Percentiles rank a stretch among this genome's conserved stretches.
These are phyloP conservation scores for Prunus mongolica DNA, from an alignment of 306 rosid species.

Conservation along the genomic window DNA sequence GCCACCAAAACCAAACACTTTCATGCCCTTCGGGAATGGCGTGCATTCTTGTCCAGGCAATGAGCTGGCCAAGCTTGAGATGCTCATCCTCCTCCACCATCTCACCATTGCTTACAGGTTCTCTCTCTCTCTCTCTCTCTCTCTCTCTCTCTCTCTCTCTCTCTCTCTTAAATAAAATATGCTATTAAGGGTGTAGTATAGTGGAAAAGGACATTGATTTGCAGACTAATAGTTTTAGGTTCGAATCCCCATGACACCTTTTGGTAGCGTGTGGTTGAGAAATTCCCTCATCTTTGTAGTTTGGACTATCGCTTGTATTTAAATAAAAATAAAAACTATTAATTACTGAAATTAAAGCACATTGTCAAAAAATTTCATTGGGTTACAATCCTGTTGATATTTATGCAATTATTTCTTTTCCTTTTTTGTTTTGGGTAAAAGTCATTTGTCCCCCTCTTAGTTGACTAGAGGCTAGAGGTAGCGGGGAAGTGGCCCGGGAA, in stretches of 20 bases:
- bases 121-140: neutral
- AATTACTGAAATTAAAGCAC: too few relatives aligned
- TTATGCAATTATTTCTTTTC: too few relatives aligned
- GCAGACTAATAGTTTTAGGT: too few relatives aligned
- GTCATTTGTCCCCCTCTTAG: neutral
- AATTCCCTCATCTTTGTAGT: accelerated
- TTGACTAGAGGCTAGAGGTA: constrained; percentile 4
- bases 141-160: neutral
- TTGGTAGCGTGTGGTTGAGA: too few relatives aligned
- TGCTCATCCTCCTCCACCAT: constrained; percentile 82
- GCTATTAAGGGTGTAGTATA: too few relatives aligned
- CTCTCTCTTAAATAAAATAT: too few relatives aligned
- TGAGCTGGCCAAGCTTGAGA: constrained; percentile 91
- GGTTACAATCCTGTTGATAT: too few relatives aligned
- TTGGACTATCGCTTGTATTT: too few relatives aligned
- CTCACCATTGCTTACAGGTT: constrained; percentile 75
- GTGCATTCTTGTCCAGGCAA: constrained; percentile 96
- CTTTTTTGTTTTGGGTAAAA: neutral
- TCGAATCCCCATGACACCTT: accelerated
- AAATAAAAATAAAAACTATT: too few relatives aligned
- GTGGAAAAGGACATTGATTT: accelerated
- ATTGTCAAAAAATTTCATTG: too few relatives aligned
- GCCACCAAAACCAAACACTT: constrained; percentile 85
- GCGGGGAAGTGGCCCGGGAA: neutral
- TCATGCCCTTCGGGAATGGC: constrained; percentile 91